phyloP scores from a whole-genome alignment of 208 protist genomes.

The Leishmania tropica region DNA sequence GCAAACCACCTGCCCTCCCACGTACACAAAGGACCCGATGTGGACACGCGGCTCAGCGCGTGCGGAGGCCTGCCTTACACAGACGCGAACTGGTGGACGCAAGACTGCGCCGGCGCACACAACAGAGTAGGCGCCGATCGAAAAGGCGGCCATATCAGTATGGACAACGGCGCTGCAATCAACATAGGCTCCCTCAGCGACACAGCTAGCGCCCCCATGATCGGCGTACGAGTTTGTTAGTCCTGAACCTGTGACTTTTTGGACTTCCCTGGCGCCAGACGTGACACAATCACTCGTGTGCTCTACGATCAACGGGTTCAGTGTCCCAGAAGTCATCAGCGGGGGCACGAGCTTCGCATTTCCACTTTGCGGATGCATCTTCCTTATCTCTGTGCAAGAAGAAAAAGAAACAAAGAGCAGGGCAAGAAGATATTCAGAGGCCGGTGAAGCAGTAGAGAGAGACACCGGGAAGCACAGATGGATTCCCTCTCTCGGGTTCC shows the following conservation, averaged over 20 bases:
- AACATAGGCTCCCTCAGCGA: background rate
- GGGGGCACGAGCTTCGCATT: constrained; percentile 30
- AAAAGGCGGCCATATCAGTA: constrained; percentile 11
- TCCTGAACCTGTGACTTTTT: background rate
- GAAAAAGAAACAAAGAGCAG: background rate
- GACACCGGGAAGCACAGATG: background rate
- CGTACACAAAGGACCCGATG: constrained; percentile 48
- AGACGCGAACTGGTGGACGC: constrained; percentile 51
- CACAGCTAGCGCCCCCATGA: background rate
- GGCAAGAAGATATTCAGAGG: background rate
- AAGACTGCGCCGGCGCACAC: constrained; percentile 42
- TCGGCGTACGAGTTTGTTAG: constrained; percentile 23
- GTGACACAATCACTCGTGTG: background rate
- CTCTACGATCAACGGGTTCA: background rate
- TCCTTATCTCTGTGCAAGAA: background rate
- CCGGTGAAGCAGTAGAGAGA: background rate
- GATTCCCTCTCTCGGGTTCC: background rate
- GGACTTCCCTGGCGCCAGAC: background rate
- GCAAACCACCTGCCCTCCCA: constrained; percentile 58
- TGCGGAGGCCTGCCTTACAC: constrained; percentile 39
- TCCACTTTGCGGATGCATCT: background rate
- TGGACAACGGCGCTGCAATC: constrained; percentile 32
- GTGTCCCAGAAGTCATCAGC: constrained; percentile 37
- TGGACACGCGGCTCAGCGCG: constrained; percentile 30
- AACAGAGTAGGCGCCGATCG: constrained; percentile 38